These are phyloP conservation scores for Oryza longistaminata DNA, from an alignment of 176 grass and related monocot species.

Conservation along the genomic window DNA sequence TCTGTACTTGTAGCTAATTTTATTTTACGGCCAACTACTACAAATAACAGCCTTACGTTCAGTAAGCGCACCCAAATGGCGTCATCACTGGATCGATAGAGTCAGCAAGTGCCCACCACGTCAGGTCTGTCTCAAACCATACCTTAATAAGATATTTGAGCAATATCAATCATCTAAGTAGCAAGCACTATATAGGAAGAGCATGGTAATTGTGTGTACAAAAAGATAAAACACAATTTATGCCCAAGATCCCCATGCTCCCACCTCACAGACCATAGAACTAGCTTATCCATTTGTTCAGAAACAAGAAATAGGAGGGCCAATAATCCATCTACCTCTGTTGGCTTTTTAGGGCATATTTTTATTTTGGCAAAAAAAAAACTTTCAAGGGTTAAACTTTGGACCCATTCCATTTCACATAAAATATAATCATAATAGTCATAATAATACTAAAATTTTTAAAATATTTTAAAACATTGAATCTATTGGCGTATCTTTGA, in stretches of 20 bases:
- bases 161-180: slow-evolving; percentile 1
- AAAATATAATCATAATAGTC: neutral
- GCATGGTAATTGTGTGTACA: slow-evolving; percentile 16
- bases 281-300: neutral
- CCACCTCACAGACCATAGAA: neutral
- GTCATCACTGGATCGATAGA: no score
- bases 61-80: no score
- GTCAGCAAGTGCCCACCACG: no score
- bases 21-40: no score
- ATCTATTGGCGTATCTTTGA: neutral
- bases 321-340: neutral
- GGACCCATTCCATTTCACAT: neutral
- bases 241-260: neutral
- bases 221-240: neutral
- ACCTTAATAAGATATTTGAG: slow-evolving; percentile 47
- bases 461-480: neutral
- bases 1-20: no score
- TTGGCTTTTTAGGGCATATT: neutral
- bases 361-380: neutral
- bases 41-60: no score
- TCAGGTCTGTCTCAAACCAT: slow-evolving; percentile 95
- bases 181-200: slow-evolving; percentile 31
- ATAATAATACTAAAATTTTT: neutral
- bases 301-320: neutral
- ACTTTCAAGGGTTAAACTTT: neutral